A percentile compares a stretch with the other conserved stretches of the same genome.
Evolutionary conservation across 1,139 yeast genomes (phyloP).

Genomic region (Geotrichum phurueaensis): DNA sequence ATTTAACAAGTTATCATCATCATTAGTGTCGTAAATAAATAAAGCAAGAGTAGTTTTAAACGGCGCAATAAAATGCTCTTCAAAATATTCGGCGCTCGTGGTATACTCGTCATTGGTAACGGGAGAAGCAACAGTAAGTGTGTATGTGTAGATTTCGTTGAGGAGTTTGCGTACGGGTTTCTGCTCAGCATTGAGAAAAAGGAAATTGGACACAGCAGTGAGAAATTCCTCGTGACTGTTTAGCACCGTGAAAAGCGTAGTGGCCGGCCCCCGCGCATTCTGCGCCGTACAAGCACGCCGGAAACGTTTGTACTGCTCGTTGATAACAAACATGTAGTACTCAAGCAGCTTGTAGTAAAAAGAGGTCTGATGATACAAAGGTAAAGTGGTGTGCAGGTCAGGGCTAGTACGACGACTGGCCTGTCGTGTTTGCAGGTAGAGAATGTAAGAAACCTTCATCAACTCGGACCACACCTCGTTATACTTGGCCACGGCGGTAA

Average conservation of each 20-base stretch:
- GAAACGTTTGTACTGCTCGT: background rate
- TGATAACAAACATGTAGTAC: background rate
- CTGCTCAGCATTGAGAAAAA: background rate
- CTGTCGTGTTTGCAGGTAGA: background rate
- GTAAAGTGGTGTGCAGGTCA: background rate
- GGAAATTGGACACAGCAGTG: background rate
- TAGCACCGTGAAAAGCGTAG: background rate
- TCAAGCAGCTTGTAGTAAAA: background rate
- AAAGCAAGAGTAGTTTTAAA: background rate
- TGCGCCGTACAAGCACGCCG: background rate
- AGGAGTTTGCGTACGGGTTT: background rate
- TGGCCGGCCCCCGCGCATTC: background rate
- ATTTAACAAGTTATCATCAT: background rate
- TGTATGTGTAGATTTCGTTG: background rate
- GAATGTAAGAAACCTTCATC: background rate
- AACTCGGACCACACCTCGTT: background rate
- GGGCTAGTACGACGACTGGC: background rate
- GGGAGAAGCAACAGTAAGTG: background rate
- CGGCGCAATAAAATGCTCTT: background rate
- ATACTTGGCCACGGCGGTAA: background rate
- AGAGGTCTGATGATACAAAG: background rate
- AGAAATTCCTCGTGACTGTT: background rate
- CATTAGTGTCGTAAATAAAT: background rate
- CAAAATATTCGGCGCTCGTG: background rate
- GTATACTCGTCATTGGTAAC: background rate